Conservation (phyloP, 1,284 basidiomycete genomes). For the Ceratobasidium papillatum region DNA sequence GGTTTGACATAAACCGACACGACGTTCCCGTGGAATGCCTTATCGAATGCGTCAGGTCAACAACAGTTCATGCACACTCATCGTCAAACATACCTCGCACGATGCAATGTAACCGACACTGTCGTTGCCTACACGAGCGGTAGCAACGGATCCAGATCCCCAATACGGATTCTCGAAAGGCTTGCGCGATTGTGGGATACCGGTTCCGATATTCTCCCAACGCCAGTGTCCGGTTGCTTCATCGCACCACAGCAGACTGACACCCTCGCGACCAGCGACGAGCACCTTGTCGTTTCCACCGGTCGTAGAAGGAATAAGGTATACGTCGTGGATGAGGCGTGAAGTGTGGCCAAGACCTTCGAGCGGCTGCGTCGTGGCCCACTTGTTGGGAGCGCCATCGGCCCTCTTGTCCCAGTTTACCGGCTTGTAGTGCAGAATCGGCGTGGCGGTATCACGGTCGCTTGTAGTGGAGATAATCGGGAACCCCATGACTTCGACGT, state of each 20-base stretch:
- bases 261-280: slow-evolving; percentile 50
- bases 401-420: slow-evolving; percentile 42
- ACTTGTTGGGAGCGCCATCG: not conserved
- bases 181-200: slow-evolving; percentile 45
- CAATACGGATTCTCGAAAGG: slow-evolving; percentile 42
- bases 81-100: slow-evolving; percentile 46
- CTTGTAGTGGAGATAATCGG: slow-evolving; percentile 47
- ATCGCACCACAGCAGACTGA: slow-evolving; percentile 49
- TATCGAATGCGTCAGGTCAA: not conserved
- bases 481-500: slow-evolving; percentile 49
- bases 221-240: slow-evolving; percentile 38
- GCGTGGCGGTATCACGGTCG: slow-evolving; percentile 48
- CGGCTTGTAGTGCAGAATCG: slow-evolving; percentile 50
- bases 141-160: slow-evolving; percentile 49
- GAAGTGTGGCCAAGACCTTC: slow-evolving; percentile 42
- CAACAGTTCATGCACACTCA: not conserved
- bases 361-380: slow-evolving; percentile 43
- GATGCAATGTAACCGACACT: slow-evolving; percentile 50
- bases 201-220: slow-evolving; percentile 46
- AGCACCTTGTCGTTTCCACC: slow-evolving; percentile 48
- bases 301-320: slow-evolving; percentile 45
- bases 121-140: slow-evolving; percentile 48
- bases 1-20: slow-evolving; percentile 22
- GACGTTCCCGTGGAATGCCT: slow-evolving; percentile 52
- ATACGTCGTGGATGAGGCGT: slow-evolving; percentile 50